phyloP scores from a whole-genome alignment of 2,329 filamentous ascomycete genomes.

The Colletotrichum sansevieriae region DNA sequence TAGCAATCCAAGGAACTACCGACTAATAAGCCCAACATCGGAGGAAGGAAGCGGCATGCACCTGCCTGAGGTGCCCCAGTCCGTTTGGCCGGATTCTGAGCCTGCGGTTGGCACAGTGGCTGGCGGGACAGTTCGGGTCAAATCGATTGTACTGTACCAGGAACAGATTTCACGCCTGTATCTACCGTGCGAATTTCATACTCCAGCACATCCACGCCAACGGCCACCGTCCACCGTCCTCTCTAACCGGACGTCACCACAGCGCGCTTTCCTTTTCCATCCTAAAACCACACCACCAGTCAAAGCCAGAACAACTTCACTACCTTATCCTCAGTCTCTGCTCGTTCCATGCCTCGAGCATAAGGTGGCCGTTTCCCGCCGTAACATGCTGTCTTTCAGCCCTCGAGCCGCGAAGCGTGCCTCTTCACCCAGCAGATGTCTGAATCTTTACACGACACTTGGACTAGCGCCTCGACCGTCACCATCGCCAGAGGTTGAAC shows the following conservation, averaged over 20 bases:
- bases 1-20: constrained; percentile 11
- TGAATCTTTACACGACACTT: neutral
- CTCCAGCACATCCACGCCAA: neutral
- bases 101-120: constrained; percentile 11
- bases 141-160: neutral
- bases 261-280: constrained; percentile 25
- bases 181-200: constrained; percentile 2
- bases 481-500: neutral
- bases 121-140: constrained; percentile 1
- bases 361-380: neutral
- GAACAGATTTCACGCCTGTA: rapidly evolving
- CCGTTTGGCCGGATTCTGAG: constrained; percentile 27
- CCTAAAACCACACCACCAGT: constrained; percentile 27
- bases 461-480: neutral
- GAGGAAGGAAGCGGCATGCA: neutral
- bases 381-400: neutral
- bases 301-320: constrained; percentile 23
- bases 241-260: constrained; percentile 26
- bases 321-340: constrained; percentile 15
- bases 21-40: neutral
- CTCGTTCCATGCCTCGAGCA: neutral
- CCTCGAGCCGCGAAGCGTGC: neutral
- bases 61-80: neutral
- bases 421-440: constrained; percentile 5
- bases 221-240: neutral